Percentiles rank a stretch among this genome's conserved stretches.
phyloP scores from a whole-genome alignment of 2,329 filamentous ascomycete genomes.

The Zasmidium cellare region DNA sequence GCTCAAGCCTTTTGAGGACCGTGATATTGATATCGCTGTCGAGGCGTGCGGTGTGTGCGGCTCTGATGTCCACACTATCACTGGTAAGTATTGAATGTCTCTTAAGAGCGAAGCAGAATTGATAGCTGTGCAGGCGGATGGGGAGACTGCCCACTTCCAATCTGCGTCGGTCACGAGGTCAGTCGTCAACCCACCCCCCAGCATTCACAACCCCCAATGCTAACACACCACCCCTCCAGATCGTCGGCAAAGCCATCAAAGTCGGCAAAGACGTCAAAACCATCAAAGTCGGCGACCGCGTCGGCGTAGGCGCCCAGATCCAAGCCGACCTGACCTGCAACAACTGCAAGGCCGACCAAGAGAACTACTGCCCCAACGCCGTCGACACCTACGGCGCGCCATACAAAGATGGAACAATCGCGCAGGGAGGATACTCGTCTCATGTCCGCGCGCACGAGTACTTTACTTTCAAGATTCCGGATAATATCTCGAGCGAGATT shows the following conservation, averaged over 20 bases:
- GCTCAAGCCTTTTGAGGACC: slow-evolving; percentile 81
- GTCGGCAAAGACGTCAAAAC: slow-evolving; percentile 52
- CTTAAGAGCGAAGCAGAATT: no score
- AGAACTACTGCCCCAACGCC: slow-evolving; percentile 55
- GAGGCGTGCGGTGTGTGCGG: slow-evolving; percentile 68
- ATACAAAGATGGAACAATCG: slow-evolving; percentile 60
- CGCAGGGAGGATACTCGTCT: slow-evolving; percentile 66
- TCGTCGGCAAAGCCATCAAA: slow-evolving; percentile 51
- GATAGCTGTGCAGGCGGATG: slow-evolving; percentile 53
- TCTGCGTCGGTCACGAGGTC: slow-evolving; percentile 65
- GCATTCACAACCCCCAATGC: slow-evolving; percentile 28
- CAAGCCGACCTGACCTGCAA: slow-evolving; percentile 50
- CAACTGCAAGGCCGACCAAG: slow-evolving; percentile 54
- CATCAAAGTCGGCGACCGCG: slow-evolving; percentile 46
- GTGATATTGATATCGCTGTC: slow-evolving; percentile 86
- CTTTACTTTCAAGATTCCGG: slow-evolving; percentile 74
- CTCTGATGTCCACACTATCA: slow-evolving; percentile 30
- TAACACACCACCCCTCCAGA: slow-evolving; percentile 41
- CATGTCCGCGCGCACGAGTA: slow-evolving; percentile 76
- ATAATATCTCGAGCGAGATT: slow-evolving; percentile 59
- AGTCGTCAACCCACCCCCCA: slow-evolving; percentile 25
- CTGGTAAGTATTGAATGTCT: slow-evolving; percentile 5
- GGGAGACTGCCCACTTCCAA: slow-evolving; percentile 62
- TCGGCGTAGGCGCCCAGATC: slow-evolving; percentile 53
- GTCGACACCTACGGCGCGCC: slow-evolving; percentile 53